phyloP scores from a whole-genome alignment of 768 basidiomycete genomes.

The Leccinum fibrillosum region DNA sequence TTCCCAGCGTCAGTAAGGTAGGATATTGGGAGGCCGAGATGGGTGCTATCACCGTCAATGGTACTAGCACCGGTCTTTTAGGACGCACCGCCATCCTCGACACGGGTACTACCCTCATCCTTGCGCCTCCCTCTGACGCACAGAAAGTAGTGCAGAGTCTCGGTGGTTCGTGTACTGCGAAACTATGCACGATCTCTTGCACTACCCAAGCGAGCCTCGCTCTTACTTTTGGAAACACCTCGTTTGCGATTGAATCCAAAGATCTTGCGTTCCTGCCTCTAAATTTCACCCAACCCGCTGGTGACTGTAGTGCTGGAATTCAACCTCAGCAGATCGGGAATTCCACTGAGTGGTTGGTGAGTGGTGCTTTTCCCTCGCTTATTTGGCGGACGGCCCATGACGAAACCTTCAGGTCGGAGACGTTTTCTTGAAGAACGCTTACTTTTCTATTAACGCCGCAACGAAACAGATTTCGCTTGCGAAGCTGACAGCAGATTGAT shows the following conservation, averaged over 20 bases:
- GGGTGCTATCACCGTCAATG: conserved; percentile 57
- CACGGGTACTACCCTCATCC: conserved; percentile 46
- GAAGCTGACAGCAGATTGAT: conserved; percentile 39
- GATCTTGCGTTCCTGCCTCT: conserved; percentile 62
- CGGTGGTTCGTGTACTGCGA: conserved; percentile 48
- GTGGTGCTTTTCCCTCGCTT: conserved; percentile 20
- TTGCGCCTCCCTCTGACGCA: conserved; percentile 48
- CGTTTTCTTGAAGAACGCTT: conserved; percentile 75
- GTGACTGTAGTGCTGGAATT: conserved; percentile 72
- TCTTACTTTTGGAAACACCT: conserved; percentile 53
- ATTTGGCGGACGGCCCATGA: not conserved
- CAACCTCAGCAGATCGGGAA: conserved; percentile 57
- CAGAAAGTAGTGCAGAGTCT: conserved; percentile 55
- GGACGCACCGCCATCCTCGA: conserved; percentile 70
- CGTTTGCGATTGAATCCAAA: conserved; percentile 61
- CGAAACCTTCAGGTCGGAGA: conserved; percentile 48
- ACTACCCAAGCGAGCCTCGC: conserved; percentile 50
- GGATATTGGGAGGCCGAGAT: conserved; percentile 84
- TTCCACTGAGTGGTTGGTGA: conserved; percentile 64
- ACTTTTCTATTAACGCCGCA: conserved; percentile 60
- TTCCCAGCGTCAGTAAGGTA: conserved; percentile 57
- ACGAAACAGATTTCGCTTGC: conserved; percentile 62
- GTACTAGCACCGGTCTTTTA: conserved; percentile 44
- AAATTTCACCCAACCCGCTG: conserved; percentile 46
- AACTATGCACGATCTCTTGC: conserved; percentile 65